These are phyloP conservation scores for Tetrapisispora pingtungensis DNA, from an alignment of 805 yeast species.

Conservation along the genomic window DNA sequence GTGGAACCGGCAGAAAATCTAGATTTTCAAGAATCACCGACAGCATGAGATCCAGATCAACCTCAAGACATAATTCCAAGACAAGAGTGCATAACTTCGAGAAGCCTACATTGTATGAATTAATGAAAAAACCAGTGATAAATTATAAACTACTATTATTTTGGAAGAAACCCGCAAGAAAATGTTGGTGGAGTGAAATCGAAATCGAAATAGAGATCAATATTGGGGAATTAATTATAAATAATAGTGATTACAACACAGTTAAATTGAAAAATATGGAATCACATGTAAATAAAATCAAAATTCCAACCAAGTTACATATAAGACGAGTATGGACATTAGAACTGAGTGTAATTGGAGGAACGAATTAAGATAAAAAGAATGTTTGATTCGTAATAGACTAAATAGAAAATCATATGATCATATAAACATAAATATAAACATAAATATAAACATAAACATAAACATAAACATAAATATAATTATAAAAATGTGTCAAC, in stretches of 20 bases:
- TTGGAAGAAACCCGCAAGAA: conserved; percentile 95
- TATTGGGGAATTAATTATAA: conserved; percentile 7
- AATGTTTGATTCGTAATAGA: too few relatives aligned
- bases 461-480: too few relatives aligned
- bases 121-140: conserved; percentile 24
- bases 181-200: conserved; percentile 90
- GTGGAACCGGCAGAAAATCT: conserved; percentile 32
- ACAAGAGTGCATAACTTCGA: conserved; percentile 4
- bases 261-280: too few relatives aligned
- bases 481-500: too few relatives aligned
- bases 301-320: conserved; percentile 52
- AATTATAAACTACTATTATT: conserved; percentile 63
- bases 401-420: too few relatives aligned
- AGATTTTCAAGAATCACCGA: conserved; percentile 55
- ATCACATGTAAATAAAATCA: conserved; percentile 7
- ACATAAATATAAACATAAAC: too few relatives aligned
- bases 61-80: conserved; percentile 36
- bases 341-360: conserved; percentile 80
- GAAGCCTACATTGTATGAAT: conserved; percentile 15
- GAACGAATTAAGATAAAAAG: conserved; percentile 24
- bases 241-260: neutral
- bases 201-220: conserved; percentile 34
- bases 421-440: too few relatives aligned
- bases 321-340: conserved; percentile 94
- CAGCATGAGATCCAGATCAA: conserved; percentile 48